Conservation (phyloP, 2,329 filamentous ascomycete genomes). For the Tricladium varicosporioides region DNA sequence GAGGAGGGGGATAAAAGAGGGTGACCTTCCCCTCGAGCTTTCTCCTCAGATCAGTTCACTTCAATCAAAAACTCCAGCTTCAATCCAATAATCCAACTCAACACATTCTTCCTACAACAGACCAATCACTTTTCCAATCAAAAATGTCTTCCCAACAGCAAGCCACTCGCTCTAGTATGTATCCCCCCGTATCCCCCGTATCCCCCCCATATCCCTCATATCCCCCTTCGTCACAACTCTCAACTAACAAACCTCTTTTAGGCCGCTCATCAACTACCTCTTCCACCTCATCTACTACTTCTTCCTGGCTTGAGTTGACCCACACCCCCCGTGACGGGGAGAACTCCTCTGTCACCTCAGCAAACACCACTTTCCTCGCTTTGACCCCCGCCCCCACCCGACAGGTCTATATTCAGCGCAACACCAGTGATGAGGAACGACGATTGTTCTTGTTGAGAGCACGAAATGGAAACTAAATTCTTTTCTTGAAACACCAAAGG, state of each 20-base stretch:
- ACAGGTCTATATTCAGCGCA: not conserved
- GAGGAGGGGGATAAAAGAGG: not conserved
- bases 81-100: not conserved
- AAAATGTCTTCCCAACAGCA: conserved; percentile 5
- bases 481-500: not conserved
- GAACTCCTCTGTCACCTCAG: not conserved
- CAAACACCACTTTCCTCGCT: not conserved
- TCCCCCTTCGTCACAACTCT: not conserved
- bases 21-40: not conserved
- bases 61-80: not conserved
- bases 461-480: conserved; percentile 8
- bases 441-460: conserved; percentile 9
- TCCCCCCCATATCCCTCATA: not conserved
- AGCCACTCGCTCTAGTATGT: conserved; percentile 5
- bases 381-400: not conserved
- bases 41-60: not conserved
- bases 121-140: not conserved
- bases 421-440: conserved; percentile 8
- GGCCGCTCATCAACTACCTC: conserved; percentile 7
- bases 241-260: not conserved
- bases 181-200: not conserved
- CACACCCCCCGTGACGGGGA: conserved; percentile 4
- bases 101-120: not conserved
- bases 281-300: conserved; percentile 1
- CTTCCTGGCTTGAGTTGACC: conserved; percentile 5